Evolutionary conservation across 306 rosid species (phyloP).

Genomic region (Castanea crenata): DNA sequence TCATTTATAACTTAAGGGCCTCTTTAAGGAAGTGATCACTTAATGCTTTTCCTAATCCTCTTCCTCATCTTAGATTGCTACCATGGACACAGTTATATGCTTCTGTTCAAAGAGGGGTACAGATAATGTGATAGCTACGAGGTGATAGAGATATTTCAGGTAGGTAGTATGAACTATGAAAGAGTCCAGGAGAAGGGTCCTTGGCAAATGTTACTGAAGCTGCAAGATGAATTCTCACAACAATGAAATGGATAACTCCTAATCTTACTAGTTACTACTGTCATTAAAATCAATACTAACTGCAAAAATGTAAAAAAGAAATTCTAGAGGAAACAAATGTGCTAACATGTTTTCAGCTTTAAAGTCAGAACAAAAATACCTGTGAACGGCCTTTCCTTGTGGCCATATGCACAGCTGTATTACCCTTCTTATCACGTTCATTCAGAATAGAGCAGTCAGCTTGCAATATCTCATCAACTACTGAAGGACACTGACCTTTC

Average conservation of each 20-base stretch:
- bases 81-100: neutral
- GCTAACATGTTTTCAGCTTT: neutral
- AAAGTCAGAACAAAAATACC: slow-evolving; percentile 41
- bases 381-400: slow-evolving; percentile 86
- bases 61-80: neutral
- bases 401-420: slow-evolving; percentile 89
- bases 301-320: too few relatives aligned
- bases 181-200: neutral
- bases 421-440: slow-evolving; percentile 91
- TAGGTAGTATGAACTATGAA: neutral
- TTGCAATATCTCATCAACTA: slow-evolving; percentile 70
- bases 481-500: slow-evolving; percentile 65
- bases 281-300: neutral
- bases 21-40: neutral
- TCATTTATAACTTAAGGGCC: neutral
- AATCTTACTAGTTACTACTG: neutral
- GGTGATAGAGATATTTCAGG: neutral
- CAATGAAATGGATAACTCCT: slow-evolving; percentile 6
- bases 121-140: neutral
- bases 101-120: neutral
- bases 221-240: neutral
- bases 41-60: neutral
- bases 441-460: slow-evolving; percentile 61
- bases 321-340: slow-evolving; percentile 1
- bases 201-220: neutral